A percentile compares a stretch with the other conserved stretches of the same genome.
phyloP scores from a whole-genome alignment of 176 grass and related monocot species.

The Bothriochloa decipiens region DNA sequence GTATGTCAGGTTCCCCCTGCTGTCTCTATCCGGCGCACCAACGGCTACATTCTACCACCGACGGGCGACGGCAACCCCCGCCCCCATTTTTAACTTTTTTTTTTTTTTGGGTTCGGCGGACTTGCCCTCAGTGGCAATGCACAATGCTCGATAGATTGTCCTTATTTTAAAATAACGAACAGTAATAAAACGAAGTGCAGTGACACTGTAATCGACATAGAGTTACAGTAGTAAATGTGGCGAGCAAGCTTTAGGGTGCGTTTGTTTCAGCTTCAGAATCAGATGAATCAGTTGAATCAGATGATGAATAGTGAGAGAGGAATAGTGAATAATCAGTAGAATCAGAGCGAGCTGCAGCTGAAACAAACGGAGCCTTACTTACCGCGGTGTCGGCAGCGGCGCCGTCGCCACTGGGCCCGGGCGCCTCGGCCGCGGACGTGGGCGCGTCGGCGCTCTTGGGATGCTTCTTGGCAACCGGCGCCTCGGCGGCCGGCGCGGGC shows the following conservation, averaged over 20 bases:
- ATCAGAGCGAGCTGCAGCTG: no score
- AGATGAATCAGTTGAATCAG: no score
- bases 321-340: no score
- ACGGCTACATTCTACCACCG: conserved; percentile 23
- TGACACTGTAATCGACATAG: not conserved
- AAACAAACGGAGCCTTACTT: no score
- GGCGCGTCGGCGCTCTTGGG: conserved; percentile 26
- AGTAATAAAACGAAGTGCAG: not conserved
- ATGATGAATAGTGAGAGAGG: no score
- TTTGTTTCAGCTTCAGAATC: no score
- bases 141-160: no score
- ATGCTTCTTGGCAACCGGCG: conserved; percentile 6
- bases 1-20: no score
- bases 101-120: not conserved
- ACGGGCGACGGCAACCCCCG: not conserved
- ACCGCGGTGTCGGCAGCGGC: conserved; percentile 48
- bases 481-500: conserved; percentile 37
- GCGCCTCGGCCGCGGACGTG: conserved; percentile 4
- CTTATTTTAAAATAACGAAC: no score
- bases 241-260: no score
- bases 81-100: no score
- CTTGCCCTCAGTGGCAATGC: not conserved
- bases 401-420: conserved; percentile 43
- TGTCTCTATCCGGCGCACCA: conserved; percentile 12
- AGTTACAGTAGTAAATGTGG: not conserved